Evolutionary conservation across 1,284 basidiomycete species (phyloP), one percentile per base, ranked within the genome.

Genomic region (Ceraceosorus bombacis): DNA sequence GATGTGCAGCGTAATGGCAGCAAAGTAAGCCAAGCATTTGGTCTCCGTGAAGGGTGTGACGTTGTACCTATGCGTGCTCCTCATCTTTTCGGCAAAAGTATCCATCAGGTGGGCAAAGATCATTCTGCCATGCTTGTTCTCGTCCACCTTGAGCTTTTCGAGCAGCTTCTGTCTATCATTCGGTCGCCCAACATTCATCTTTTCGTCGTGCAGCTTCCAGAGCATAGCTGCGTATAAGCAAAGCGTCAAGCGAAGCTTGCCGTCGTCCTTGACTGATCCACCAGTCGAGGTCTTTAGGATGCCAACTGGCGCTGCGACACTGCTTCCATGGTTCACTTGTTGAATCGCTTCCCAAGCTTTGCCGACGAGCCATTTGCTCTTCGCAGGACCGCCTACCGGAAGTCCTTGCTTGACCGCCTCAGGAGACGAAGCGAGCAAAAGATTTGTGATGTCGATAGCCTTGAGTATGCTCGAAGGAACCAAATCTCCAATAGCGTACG

Each of bases 1-100:
- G 49, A 76, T 54, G 48, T 77, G 72, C 49, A 77, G 62, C 0
- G 63, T 66, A 1, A 77, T 58, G 13, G 72, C 74, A 51, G 71
- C 66, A 55, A 74, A 66, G 59, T 69, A 64, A 0, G 73, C 69
- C n/a, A 72, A 53, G 49, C 72, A 53, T 50, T 69, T 69, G 13
- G 73, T 74, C 59, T 76, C 66, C 50, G 60, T 54, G 55, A 69
- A 65, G 4, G 62, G 56, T 37, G 72, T 68, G 55, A 71, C 61
- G 51, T n/a, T 12, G 17, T 10, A 54, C 50, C 27, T 52, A 12
- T 12, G n/a, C 37, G 8, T 6, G 41, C 67, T 60, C 13, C 68
- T 57, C 49, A 58, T 40, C 12, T 36, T 49, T 53, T 69, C 68
- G 8, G 65, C 49, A 51, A 69, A 71, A 10, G 55, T 61, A 10